Percentiles rank a stretch among this genome's conserved stretches.
phyloP scores from a whole-genome alignment of 768 basidiomycete genomes.

The Boletus rubescentipes region DNA sequence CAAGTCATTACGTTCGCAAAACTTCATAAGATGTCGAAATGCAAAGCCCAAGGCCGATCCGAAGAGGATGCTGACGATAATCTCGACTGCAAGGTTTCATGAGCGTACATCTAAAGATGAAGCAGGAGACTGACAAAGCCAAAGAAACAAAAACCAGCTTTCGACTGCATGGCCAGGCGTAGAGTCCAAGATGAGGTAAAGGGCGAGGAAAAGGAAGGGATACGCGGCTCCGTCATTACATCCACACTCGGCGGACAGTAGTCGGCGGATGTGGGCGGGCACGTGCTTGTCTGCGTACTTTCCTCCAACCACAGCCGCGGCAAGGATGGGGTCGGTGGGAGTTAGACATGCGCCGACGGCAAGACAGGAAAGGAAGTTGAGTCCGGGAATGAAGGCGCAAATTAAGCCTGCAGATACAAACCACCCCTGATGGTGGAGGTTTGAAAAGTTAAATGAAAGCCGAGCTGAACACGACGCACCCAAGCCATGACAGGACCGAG shows the following conservation, averaged over 20 bases:
- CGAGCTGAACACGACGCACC: slow-evolving; percentile 45
- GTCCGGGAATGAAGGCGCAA: slow-evolving; percentile 84
- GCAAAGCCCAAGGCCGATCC: slow-evolving; percentile 72
- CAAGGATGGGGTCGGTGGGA: slow-evolving; percentile 58
- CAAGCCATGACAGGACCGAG: slow-evolving; percentile 82
- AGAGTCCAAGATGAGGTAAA: slow-evolving; percentile 79
- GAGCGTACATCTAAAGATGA: slow-evolving; percentile 1
- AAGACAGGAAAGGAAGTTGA: slow-evolving; percentile 86
- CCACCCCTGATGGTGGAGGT: slow-evolving; percentile 66
- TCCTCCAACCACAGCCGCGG: slow-evolving; percentile 73
- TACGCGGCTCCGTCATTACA: slow-evolving; percentile 98
- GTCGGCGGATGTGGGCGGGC: slow-evolving; percentile 70
- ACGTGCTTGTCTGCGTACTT: slow-evolving; percentile 99
- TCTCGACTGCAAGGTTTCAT: slow-evolving; percentile 56
- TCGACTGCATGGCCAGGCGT: slow-evolving; percentile 63
- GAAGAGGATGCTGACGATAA: slow-evolving; percentile 70
- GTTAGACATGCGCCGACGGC: slow-evolving; percentile 92
- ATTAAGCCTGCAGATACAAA: slow-evolving; percentile 90
- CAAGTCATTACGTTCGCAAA: slow-evolving; percentile 80
- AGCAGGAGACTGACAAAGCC: slow-evolving; percentile 68
- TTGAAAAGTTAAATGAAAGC: slow-evolving; percentile 5
- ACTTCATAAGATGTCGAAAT: slow-evolving; percentile 91
- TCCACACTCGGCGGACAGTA: slow-evolving; percentile 76
- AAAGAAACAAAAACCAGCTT: slow-evolving; percentile 86
- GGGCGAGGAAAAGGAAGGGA: slow-evolving; percentile 86